Base-by-base conservation (phyloP, 345 rosid genomes). In the Gossypium stocksii region DNA sequence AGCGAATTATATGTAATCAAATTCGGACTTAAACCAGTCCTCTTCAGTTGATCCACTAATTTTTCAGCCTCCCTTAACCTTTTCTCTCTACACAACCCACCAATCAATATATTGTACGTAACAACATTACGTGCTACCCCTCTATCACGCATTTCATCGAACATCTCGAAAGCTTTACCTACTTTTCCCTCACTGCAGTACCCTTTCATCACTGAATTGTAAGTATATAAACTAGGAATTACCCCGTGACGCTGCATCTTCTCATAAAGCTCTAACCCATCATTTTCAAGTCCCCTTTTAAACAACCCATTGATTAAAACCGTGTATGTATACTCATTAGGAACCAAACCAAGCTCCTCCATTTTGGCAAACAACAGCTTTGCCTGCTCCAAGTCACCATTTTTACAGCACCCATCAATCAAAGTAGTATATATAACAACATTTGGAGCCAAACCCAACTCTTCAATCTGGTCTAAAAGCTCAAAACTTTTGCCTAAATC, bases 371-470 rank as follows among this genome's bases (percentile, higher is more conserved):
- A 91, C 81, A 93, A 81, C 77, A 2, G 75, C 70, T 83, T 85
- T 0, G 88, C 97, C 81, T 80, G 83, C 49, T 82, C 77, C 62
- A 87, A 56, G 56, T 90, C 87, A 2, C 93, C 91, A 63, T 77
- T 85, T 83, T 90, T 91, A 69, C 94, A 91, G 66, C 86, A 87
- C 58, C 97, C 97, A 80, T 93, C 91, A 76, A 93, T 91, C 89
- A 89, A 77, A 75, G 87, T 90, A 54, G 94, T 88, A 76, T 85
- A 91, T 72, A 90, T 80, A 59, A 86, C 94, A 72, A 89, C 91
- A 76, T 88, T 87, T 0, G 89, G 85, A 72, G 81, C 73, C 51
- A 81, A 78, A 75, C 89, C 89, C 83, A 76, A 63, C 57, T 81
- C 89, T 79, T 82, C 83, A 45, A 89, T 70, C n/a, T 77, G 86